phyloP scores from a whole-genome alignment of 257 asterid species.

The Solanum peruvianum region DNA sequence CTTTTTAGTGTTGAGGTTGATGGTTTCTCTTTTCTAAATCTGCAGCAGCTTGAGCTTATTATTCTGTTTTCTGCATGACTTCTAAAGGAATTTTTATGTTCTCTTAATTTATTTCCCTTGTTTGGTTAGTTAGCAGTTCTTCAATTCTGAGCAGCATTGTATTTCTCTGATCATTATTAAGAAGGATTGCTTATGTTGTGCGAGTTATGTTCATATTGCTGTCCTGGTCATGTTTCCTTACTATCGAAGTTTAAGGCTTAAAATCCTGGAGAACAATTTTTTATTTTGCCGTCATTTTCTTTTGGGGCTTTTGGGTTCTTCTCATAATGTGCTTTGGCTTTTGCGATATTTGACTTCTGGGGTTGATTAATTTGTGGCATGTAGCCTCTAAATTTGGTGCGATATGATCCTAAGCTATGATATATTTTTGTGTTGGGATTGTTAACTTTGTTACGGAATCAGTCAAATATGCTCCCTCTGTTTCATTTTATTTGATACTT shows the following conservation, averaged over 20 bases:
- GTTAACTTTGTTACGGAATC: neutral
- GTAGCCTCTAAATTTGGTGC: neutral
- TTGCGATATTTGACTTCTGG: neutral
- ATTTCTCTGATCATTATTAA: neutral
- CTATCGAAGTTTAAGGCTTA: neutral
- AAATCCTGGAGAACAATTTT: neutral
- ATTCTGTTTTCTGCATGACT: neutral
- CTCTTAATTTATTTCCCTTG: neutral
- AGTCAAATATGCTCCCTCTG: neutral
- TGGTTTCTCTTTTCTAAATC: neutral
- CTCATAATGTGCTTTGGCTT: neutral
- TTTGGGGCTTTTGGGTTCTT: neutral
- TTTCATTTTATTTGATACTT: neutral
- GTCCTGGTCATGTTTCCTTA: neutral
- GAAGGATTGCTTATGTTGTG: neutral
- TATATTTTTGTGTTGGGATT: neutral
- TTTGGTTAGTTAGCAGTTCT: neutral
- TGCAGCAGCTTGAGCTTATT: neutral
- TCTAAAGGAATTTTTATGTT: neutral
- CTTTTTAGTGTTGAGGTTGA: neutral
- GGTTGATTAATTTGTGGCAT: neutral
- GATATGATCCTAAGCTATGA: neutral
- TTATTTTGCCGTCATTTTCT: neutral
- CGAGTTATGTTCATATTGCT: neutral
- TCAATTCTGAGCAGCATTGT: neutral